phyloP scores from a whole-genome alignment of 768 basidiomycete genomes.

The Neoboletus magnificus region DNA sequence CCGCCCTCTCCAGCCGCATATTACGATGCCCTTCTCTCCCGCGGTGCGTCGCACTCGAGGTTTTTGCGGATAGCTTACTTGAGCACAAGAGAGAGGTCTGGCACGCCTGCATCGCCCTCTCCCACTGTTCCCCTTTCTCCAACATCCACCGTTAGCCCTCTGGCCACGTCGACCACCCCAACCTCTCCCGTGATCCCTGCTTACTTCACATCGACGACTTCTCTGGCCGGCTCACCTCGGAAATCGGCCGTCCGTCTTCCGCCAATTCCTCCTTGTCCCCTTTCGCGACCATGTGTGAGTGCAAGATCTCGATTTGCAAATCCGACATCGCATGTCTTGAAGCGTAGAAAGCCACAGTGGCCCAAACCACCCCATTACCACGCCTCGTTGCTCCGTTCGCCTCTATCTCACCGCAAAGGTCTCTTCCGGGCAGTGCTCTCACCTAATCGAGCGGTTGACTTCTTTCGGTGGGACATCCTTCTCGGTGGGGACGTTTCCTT shows the following conservation, averaged over 20 bases:
- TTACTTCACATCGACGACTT: background rate
- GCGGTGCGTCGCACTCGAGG: conserved; percentile 28
- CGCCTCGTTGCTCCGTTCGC: conserved; percentile 25
- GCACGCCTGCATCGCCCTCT: background rate
- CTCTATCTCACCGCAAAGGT: conserved; percentile 25
- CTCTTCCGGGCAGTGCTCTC: conserved; percentile 22
- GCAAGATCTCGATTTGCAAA: conserved; percentile 7
- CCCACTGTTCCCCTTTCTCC: background rate
- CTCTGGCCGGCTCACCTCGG: background rate
- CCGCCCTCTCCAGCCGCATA: conserved; percentile 12
- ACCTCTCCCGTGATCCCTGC: background rate
- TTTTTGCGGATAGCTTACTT: conserved; percentile 25
- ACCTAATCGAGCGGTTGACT: conserved; percentile 21
- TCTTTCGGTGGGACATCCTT: conserved; percentile 24
- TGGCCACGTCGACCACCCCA: background rate
- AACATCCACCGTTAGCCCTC: background rate
- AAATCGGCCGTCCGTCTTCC: background rate
- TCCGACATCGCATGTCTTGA: conserved; percentile 4
- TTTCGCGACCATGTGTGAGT: background rate
- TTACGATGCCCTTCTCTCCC: conserved; percentile 21
- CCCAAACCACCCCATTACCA: conserved; percentile 30
- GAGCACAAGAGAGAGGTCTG: conserved; percentile 6
- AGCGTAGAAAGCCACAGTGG: conserved; percentile 16
- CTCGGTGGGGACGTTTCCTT: background rate
- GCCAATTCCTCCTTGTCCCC: conserved; percentile 1